Conservation (phyloP, 2,329 filamentous ascomycete species). For the Beauveria varroae region DNA sequence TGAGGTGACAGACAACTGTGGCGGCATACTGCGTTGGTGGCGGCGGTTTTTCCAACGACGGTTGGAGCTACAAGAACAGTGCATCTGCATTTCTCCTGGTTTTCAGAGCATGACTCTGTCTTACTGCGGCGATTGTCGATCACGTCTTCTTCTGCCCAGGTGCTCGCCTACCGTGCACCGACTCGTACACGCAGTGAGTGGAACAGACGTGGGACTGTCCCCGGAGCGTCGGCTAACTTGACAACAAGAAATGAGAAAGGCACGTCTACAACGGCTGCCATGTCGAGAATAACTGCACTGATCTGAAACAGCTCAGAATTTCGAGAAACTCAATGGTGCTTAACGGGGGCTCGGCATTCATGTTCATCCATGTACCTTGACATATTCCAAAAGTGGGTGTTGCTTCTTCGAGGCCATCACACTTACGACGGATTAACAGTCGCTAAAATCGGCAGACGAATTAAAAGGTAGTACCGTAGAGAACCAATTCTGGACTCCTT, state of each 20-base stretch:
- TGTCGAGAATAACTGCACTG: slow-evolving; percentile 42
- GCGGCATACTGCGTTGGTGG: slow-evolving; percentile 61
- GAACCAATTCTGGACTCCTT: slow-evolving; percentile 31
- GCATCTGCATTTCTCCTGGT: not conserved
- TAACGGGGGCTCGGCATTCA: slow-evolving; percentile 46
- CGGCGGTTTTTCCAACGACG: slow-evolving; percentile 53
- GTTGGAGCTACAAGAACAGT: slow-evolving; percentile 59
- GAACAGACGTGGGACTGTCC: slow-evolving; percentile 52
- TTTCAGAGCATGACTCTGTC: too few species aligned
- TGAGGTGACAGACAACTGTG: slow-evolving; percentile 46
- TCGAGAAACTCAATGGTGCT: slow-evolving; percentile 48
- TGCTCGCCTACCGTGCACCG: slow-evolving; percentile 51
- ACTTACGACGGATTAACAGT: not conserved
- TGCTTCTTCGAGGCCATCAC: not conserved
- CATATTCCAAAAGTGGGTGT: not conserved
- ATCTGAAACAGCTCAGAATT: slow-evolving; percentile 45
- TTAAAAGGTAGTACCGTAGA: slow-evolving; percentile 40
- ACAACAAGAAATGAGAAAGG: slow-evolving; percentile 36
- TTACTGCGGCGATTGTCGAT: slow-evolving; percentile 32
- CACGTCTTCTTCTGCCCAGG: slow-evolving; percentile 42
- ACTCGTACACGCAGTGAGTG: slow-evolving; percentile 49
- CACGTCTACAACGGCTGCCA: slow-evolving; percentile 53
- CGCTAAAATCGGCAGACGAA: slow-evolving; percentile 13
- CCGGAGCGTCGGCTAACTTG: slow-evolving; percentile 40
- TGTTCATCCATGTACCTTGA: slow-evolving; percentile 44